These are phyloP conservation scores for Lentinula detonsa DNA, from an alignment of 768 basidiomycete genomes.

Conservation along the genomic window DNA sequence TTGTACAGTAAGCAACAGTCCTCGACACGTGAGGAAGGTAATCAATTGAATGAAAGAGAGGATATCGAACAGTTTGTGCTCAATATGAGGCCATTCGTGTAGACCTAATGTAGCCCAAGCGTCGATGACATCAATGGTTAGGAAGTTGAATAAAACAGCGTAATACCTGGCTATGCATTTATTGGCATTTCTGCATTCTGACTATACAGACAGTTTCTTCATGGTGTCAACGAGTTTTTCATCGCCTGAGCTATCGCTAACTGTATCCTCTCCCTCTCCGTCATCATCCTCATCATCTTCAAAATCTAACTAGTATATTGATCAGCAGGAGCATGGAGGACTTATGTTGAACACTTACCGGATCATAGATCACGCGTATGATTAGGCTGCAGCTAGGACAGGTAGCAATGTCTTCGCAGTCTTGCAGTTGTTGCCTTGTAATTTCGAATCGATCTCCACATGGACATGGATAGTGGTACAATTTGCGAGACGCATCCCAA, in stretches of 20 bases:
- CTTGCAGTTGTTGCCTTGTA: conserved; percentile 70
- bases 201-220: conserved; percentile 47
- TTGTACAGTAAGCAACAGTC: background rate
- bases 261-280: conserved; percentile 32
- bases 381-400: conserved; percentile 96
- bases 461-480: conserved; percentile 96
- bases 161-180: too few relatives aligned
- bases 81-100: background rate
- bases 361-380: conserved; percentile 91
- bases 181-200: background rate
- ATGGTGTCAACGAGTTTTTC: conserved; percentile 60
- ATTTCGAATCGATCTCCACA: conserved; percentile 99
- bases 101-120: background rate
- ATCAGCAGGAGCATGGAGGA: conserved; percentile 4
- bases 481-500: conserved; percentile 65
- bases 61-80: background rate
- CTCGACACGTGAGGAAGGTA: background rate
- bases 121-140: background rate
- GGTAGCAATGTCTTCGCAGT: conserved; percentile 91
- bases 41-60: background rate
- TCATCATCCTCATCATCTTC: conserved; percentile 66
- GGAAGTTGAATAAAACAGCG: too few relatives aligned
- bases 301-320: conserved; percentile 61
- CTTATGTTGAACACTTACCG: conserved; percentile 48
- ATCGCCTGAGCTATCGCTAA: conserved; percentile 29